Evolutionary conservation across 768 basidiomycete genomes (phyloP).

Genomic region (Lyophyllum shimeji): DNA sequence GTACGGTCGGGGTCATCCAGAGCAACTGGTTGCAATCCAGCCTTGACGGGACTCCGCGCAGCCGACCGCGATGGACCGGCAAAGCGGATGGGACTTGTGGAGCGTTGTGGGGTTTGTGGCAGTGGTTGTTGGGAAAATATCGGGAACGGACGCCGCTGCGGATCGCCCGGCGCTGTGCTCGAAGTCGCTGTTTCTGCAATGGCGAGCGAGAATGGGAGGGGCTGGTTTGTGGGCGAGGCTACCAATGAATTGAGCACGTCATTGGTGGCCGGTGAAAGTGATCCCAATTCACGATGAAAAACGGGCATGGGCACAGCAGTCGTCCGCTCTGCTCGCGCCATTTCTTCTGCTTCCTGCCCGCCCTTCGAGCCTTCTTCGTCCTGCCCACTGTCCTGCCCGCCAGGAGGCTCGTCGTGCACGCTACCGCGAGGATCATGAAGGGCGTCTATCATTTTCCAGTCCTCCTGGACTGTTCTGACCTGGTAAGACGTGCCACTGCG

Average conservation of each 20-base stretch:
- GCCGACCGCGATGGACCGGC: constrained; percentile 14
- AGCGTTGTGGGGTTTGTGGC: constrained; percentile 18
- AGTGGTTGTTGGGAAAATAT: constrained; percentile 18
- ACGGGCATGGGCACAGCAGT: constrained; percentile 14
- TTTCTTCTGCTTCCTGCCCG: background rate
- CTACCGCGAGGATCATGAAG: background rate
- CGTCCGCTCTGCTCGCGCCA: background rate
- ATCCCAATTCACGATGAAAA: constrained; percentile 43
- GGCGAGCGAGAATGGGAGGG: background rate
- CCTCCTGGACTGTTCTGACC: background rate
- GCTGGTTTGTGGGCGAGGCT: constrained; percentile 17
- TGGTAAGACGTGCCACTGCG: background rate
- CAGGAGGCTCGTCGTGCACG: background rate
- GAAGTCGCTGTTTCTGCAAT: background rate
- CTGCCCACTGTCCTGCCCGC: background rate
- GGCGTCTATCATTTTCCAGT: background rate
- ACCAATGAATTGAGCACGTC: constrained; percentile 39
- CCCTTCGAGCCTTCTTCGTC: background rate
- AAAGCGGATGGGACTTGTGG: constrained; percentile 19
- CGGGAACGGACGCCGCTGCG: constrained; percentile 3
- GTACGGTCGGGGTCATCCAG: constrained; percentile 45
- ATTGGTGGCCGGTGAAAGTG: constrained; percentile 61
- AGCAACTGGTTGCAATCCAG: constrained; percentile 25
- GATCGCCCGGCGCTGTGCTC: background rate
- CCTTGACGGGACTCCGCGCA: constrained; percentile 30